Evolutionary conservation across 2,329 filamentous ascomycete genomes (phyloP).

Genomic region (Fusarium papillatum): DNA sequence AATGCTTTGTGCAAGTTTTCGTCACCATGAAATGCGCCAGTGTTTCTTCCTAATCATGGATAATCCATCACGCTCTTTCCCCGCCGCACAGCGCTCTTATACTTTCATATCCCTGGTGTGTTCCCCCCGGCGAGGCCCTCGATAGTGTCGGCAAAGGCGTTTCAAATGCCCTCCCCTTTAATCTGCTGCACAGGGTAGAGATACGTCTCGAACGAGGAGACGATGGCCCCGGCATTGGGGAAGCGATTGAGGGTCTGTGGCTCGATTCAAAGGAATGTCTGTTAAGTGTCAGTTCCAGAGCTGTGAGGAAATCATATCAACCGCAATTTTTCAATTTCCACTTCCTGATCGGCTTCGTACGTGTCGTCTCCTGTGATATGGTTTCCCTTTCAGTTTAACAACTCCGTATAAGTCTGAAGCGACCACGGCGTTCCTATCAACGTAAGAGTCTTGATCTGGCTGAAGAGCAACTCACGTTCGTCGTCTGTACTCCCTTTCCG

Average conservation of each 20-base stretch:
- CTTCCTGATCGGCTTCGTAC: slow-evolving; percentile 14
- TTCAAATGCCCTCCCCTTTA: slow-evolving; percentile 62
- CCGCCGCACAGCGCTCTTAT: slow-evolving; percentile 65
- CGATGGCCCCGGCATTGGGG: slow-evolving; percentile 58
- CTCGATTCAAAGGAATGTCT: slow-evolving; percentile 61
- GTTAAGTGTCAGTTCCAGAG: not conserved
- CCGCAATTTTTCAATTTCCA: slow-evolving; percentile 21
- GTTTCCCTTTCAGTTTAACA: slow-evolving; percentile 24
- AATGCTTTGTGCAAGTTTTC: not conserved
- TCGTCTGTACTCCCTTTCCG: slow-evolving; percentile 54
- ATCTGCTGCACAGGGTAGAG: slow-evolving; percentile 62
- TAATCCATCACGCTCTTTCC: slow-evolving; percentile 61
- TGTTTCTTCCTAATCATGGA: slow-evolving; percentile 49
- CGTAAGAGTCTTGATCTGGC: not conserved
- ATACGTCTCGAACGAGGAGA: slow-evolving; percentile 71
- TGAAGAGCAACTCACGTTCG: slow-evolving; percentile 54
- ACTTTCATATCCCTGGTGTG: slow-evolving; percentile 66
- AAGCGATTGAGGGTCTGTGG: slow-evolving; percentile 65
- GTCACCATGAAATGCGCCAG: not conserved
- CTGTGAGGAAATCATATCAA: fast-evolving
- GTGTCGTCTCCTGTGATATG: slow-evolving; percentile 33
- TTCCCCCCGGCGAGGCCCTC: slow-evolving; percentile 65
- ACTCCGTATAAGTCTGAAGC: slow-evolving; percentile 4
- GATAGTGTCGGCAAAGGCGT: slow-evolving; percentile 63
- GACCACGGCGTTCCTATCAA: slow-evolving; percentile 14